Evolutionary conservation across 2,329 filamentous ascomycete species (phyloP).

Genomic region (Fusarium sp.): DNA sequence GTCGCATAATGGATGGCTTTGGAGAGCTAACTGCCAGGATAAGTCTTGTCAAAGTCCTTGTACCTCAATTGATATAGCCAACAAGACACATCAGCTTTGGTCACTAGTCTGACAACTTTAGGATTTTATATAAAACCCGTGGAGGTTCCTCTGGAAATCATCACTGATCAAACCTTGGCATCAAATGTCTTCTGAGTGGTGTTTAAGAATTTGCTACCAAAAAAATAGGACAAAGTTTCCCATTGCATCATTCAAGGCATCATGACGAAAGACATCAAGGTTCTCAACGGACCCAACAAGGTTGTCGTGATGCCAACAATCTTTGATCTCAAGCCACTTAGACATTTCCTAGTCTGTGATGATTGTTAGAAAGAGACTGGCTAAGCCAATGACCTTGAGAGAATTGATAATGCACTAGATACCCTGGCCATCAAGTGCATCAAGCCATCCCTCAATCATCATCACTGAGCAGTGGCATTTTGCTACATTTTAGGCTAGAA

Average conservation of each 20-base stretch:
- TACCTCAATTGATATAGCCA: background rate
- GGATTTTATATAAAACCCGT: no score
- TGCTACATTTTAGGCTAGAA: background rate
- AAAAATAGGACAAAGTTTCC: background rate
- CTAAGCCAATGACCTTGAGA: background rate
- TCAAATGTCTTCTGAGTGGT: no score
- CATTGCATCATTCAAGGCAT: background rate
- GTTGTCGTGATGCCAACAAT: background rate
- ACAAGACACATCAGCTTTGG: background rate
- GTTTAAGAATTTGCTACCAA: no score
- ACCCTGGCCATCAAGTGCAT: background rate
- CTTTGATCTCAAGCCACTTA: background rate
- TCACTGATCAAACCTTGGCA: background rate
- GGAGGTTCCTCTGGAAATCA: no score
- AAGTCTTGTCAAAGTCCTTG: background rate
- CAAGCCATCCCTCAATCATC: background rate
- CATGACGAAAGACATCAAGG: constrained; percentile 9
- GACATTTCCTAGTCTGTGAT: background rate
- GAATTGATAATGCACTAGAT: background rate
- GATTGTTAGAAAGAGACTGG: accelerated
- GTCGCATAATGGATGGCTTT: no score
- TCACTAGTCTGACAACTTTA: background rate
- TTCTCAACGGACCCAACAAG: constrained; percentile 4
- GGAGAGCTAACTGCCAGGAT: no score
- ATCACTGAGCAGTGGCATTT: background rate